phyloP scores from a whole-genome alignment of 2,329 filamentous ascomycete species.

The Rhexocercosporidium sp. region DNA sequence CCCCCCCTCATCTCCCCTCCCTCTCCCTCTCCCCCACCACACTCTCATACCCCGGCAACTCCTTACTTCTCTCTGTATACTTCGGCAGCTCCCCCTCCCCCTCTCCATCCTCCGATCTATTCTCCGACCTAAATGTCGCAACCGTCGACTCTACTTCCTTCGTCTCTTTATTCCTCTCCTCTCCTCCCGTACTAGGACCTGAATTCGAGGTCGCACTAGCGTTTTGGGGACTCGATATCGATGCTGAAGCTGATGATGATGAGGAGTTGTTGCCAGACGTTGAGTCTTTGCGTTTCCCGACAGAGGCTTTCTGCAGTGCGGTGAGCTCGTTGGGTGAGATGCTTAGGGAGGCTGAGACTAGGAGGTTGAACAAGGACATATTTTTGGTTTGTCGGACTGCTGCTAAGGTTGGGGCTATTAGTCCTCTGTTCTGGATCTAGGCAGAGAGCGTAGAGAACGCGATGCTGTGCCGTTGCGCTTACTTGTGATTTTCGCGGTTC shows the following conservation, averaged over 20 bases:
- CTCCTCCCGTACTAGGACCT: not conserved
- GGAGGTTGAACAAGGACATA: constrained; percentile 9
- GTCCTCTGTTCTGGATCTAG: too few relatives aligned
- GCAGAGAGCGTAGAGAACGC: not conserved
- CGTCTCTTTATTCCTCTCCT: not conserved
- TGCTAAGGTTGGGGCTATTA: not conserved
- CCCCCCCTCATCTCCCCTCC: not conserved
- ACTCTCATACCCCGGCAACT: not conserved
- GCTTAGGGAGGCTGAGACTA: not conserved
- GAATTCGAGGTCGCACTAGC: not conserved
- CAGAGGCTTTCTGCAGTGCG: not conserved
- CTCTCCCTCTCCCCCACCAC: not conserved
- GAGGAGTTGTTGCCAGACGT: not conserved
- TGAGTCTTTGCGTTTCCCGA: not conserved
- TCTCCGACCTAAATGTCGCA: not conserved
- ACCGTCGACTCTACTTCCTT: not conserved
- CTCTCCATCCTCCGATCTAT: not conserved
- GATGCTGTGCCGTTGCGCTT: not conserved
- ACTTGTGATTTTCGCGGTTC: not conserved
- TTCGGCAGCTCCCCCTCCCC: not conserved
- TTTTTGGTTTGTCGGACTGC: not conserved
- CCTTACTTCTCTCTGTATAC: not conserved
- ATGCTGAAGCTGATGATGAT: not conserved
- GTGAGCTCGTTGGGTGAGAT: constrained; percentile 1
- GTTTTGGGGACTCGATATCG: not conserved